A percentile compares a stretch with the other conserved stretches of the same genome.
Conservation (phyloP, 2,329 filamentous ascomycete genomes). For the Hypoxylon sp. region DNA sequence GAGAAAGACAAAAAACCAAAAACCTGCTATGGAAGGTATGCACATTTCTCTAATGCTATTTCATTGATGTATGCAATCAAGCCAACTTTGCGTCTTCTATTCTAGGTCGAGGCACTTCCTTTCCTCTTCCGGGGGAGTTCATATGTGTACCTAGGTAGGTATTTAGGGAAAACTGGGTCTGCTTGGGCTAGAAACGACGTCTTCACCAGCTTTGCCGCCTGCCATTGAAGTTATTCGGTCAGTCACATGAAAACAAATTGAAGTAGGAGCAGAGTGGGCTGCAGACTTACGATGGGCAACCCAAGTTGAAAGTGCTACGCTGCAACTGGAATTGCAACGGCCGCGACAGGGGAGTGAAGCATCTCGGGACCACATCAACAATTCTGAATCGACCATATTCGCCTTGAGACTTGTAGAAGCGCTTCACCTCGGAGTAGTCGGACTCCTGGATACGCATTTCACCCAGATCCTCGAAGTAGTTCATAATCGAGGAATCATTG, state of each 20-base stretch:
- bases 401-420: slow-evolving; percentile 3
- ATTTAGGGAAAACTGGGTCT: not conserved
- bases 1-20: not conserved
- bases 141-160: not conserved
- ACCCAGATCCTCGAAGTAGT: not conserved
- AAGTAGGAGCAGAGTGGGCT: not conserved
- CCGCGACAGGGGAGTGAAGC: not conserved
- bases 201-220: not conserved
- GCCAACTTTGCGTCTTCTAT: not conserved
- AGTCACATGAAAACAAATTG: not conserved
- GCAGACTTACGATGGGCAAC: not conserved
- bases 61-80: not conserved
- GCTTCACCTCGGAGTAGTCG: not conserved
- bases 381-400: not conserved
- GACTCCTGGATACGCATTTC: slow-evolving; percentile 6
- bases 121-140: not conserved
- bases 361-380: not conserved
- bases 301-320: not conserved
- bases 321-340: not conserved
- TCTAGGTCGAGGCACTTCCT: not conserved
- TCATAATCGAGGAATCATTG: not conserved
- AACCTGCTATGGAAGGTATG: not conserved
- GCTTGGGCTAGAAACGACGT: not conserved
- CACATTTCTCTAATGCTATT: not conserved
- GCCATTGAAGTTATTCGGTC: not conserved